Evolutionary conservation across 1,284 basidiomycete genomes (phyloP).

Genomic region (Heliocybe sulcata): DNA sequence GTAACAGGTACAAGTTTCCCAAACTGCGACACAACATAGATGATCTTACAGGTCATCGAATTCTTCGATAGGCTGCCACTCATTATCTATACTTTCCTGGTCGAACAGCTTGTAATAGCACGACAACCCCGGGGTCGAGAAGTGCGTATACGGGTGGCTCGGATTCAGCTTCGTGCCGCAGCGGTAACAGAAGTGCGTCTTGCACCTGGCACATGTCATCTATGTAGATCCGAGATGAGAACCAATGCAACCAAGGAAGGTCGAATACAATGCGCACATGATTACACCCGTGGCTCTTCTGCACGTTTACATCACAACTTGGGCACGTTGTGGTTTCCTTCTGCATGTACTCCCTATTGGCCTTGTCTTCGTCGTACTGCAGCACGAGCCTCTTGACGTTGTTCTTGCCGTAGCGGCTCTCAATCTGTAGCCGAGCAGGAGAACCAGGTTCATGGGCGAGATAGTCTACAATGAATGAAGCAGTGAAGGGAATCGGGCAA

Average conservation of each 20-base stretch:
- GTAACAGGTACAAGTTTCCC: neutral
- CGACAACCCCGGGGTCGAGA: conserved; percentile 41
- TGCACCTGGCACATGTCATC: conserved; percentile 71
- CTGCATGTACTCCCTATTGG: conserved; percentile 59
- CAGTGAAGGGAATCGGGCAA: conserved; percentile 57
- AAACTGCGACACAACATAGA: neutral
- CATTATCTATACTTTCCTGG: conserved; percentile 32
- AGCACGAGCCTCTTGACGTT: conserved; percentile 51
- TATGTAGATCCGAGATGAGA: conserved; percentile 19
- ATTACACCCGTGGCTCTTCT: conserved; percentile 72
- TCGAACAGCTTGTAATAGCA: conserved; percentile 71
- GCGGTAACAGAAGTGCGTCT: conserved; percentile 72
- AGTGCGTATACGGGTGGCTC: conserved; percentile 62
- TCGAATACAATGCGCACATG: conserved; percentile 42
- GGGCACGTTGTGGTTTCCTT: conserved; percentile 63
- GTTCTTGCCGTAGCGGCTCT: conserved; percentile 52
- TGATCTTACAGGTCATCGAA: conserved; percentile 22
- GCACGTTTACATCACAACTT: conserved; percentile 58
- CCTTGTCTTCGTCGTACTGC: conserved; percentile 57
- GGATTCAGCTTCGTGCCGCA: conserved; percentile 50
- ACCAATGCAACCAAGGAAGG: neutral
- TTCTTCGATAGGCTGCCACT: conserved; percentile 47
- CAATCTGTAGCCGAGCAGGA: conserved; percentile 37
- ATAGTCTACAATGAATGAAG: conserved; percentile 57
- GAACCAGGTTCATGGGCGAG: conserved; percentile 45